Evolutionary conservation across 495 filamentous ascomycete species (phyloP).

Genomic region (Podospora sp.): DNA sequence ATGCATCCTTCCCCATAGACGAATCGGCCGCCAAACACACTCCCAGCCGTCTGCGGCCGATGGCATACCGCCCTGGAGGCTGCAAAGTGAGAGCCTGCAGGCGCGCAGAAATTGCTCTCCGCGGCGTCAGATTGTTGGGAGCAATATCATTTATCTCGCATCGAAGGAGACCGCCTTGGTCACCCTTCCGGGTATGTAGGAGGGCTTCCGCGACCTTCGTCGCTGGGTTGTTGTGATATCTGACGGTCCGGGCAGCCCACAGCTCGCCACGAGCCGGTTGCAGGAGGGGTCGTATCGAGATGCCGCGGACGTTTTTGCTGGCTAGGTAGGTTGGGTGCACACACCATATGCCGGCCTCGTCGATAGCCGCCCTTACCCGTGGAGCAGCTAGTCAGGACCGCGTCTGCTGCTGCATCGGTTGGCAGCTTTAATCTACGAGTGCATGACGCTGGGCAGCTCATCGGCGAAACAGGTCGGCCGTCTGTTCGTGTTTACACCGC

Average conservation of each 20-base stretch:
- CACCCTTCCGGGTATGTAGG: constrained; percentile 15
- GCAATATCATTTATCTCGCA: constrained; percentile 12
- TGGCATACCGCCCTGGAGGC: neutral
- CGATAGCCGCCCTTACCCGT: constrained; percentile 17
- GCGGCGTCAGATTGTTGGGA: constrained; percentile 6
- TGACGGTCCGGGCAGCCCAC: constrained; percentile 10
- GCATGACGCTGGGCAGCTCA: constrained; percentile 20
- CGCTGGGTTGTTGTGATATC: constrained; percentile 15
- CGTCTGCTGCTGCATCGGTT: constrained; percentile 1
- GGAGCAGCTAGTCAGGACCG: neutral
- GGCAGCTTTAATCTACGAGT: constrained; percentile 21
- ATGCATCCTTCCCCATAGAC: constrained; percentile 11
- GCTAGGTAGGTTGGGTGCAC: constrained; percentile 1
- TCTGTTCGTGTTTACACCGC: constrained; percentile 11
- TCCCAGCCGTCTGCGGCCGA: neutral
- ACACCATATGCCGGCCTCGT: constrained; percentile 20
- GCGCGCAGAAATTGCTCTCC: constrained; percentile 17
- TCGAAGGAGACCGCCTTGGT: neutral
- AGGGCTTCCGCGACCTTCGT: constrained; percentile 14
- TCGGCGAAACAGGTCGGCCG: constrained; percentile 2
- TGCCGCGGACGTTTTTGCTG: constrained; percentile 1
- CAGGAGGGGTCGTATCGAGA: constrained; percentile 7
- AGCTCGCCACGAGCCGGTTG: constrained; percentile 13
- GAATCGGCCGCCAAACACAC: constrained; percentile 6
- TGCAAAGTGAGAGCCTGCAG: constrained; percentile 1